phyloP scores from a whole-genome alignment of 768 basidiomycete genomes.

The Jaapia argillacea region DNA sequence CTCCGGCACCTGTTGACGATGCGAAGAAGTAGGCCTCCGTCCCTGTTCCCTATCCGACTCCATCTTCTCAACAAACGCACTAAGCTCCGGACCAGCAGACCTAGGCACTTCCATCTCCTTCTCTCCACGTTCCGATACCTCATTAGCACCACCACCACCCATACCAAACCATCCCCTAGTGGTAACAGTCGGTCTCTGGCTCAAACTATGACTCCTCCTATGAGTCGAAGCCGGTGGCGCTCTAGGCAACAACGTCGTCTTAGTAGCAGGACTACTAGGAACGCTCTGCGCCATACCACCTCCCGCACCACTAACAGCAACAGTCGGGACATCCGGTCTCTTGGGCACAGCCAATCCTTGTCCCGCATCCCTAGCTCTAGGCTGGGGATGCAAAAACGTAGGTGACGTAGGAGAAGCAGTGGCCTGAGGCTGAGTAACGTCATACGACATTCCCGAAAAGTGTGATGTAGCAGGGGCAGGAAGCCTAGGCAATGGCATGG shows the following conservation, averaged over 20 bases:
- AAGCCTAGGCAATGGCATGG: constrained; percentile 72
- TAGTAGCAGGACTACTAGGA: constrained; percentile 17
- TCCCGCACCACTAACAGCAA: constrained; percentile 4
- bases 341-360: constrained; percentile 26
- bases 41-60: no score
- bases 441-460: constrained; percentile 76
- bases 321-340: constrained; percentile 17
- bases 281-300: background rate
- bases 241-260: constrained; percentile 35
- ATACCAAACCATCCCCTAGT: constrained; percentile 47
- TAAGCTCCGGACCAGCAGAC: constrained; percentile 59
- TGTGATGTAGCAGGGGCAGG: constrained; percentile 78
- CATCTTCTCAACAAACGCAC: constrained; percentile 36
- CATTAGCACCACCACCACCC: constrained; percentile 33
- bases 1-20: constrained; percentile 24
- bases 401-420: constrained; percentile 52
- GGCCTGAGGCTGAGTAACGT: constrained; percentile 29
- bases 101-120: constrained; percentile 31
- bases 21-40: no score
- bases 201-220: constrained; percentile 75
- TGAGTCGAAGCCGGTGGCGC: constrained; percentile 75
- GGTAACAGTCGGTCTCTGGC: constrained; percentile 50
- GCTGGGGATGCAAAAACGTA: constrained; percentile 47
- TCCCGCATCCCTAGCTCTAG: constrained; percentile 60
- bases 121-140: constrained; percentile 32